Base-by-base conservation (phyloP, 2,329 filamentous ascomycete species). In the Arthrobotrys megalospora region DNA sequence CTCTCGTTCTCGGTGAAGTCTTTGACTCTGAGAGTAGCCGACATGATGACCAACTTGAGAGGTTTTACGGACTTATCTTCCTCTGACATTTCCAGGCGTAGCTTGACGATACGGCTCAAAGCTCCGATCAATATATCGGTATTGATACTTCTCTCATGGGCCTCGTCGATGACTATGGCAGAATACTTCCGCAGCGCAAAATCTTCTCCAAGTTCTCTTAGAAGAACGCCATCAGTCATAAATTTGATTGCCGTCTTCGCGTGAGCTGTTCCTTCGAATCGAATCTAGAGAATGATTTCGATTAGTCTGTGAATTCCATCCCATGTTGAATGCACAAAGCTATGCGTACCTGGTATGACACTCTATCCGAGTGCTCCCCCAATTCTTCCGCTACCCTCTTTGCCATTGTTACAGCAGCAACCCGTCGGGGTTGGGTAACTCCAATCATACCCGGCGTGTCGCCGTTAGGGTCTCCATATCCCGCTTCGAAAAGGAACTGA, bases 41-140 rank as follows among this genome's bases (percentile, higher is more conserved):
- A 98, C 96, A 99, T 99, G 85, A 99, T 97, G 76, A 99, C 90
- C 7, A 99, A 88, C 85, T 98, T 99, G 65, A 99, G 85, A 0
- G 94, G 94, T 80, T 82, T 81, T 8, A 52, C 91, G 0, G 89
- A 88, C 0, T 91, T 86, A 77, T 96, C 89, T 83, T 96, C 91
- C 77, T 88, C 86, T 6, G 89, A 89, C 85, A 97, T 88, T 45
- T 93, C 89, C 66, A 91, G 89, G 76, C 96, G 89, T 67, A 97
- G 86, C 81, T 93, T 93, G 58, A 97, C 93, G 38, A 98, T 94
- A 82, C 95, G 90, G 82, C 94, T 97, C 14, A 98, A 89, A 90
- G 99, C 96, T 63, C 96, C 96, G 80, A 99, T 94, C n/a, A 99
- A 86, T 47, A 99, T 96, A 83, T 99, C 96, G 0, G 96, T 99